phyloP scores from a whole-genome alignment of 106 monocot species.

The Triglochin maritima region DNA sequence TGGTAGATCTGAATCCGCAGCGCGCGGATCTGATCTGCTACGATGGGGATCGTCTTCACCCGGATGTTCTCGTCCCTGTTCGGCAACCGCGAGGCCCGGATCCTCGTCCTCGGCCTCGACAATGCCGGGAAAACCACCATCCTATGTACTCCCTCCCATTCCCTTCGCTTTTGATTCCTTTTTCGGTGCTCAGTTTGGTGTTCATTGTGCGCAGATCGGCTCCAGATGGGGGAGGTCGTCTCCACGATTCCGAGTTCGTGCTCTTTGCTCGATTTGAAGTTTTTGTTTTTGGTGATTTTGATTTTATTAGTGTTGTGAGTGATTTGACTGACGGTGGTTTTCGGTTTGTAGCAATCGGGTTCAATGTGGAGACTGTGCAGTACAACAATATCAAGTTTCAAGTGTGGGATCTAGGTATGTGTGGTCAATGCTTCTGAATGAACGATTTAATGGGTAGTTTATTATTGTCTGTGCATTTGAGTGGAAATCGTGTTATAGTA shows the following conservation, averaged over 20 bases:
- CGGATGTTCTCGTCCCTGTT: conserved; percentile 84
- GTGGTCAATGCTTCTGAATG: too few relatives aligned
- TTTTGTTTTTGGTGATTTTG: neutral
- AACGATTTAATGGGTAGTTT: too few relatives aligned
- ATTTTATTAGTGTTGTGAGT: neutral
- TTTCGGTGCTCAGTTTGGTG: conserved; percentile 1
- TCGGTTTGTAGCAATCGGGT: conserved; percentile 71
- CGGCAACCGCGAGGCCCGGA: conserved; percentile 92
- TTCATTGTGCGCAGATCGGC: conserved; percentile 49
- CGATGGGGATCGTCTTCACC: conserved; percentile 93
- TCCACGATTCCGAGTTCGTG: conserved; percentile 90
- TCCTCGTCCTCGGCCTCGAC: conserved; percentile 99
- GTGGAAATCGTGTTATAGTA: too few relatives aligned
- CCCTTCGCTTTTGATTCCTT: neutral
- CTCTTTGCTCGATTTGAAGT: neutral
- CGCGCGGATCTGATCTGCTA: neutral
- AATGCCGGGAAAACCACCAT: conserved; percentile 99
- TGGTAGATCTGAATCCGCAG: conserved; percentile 4
- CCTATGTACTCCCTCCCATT: conserved; percentile 31
- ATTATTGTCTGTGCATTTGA: too few relatives aligned
- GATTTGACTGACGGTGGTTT: neutral
- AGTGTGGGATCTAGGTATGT: conserved; percentile 99
- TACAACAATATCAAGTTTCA: conserved; percentile 97
- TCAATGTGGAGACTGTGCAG: conserved; percentile 99
- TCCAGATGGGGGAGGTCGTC: conserved; percentile 98